Evolutionary conservation across 345 rosid species (phyloP).

Genomic region (Eucalyptus viminalis): DNA sequence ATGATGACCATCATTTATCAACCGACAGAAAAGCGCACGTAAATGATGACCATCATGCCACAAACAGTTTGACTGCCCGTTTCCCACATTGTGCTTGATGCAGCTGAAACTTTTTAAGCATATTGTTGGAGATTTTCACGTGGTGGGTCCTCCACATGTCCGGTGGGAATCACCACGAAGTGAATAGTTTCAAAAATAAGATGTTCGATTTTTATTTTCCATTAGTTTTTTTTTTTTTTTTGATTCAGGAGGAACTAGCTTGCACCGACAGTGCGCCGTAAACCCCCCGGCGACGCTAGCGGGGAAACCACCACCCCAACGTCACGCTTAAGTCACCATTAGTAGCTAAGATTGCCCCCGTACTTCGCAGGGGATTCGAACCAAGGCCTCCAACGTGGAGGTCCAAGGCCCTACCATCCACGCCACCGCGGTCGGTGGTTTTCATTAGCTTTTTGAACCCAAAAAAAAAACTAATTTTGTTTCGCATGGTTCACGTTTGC

Average conservation of each 20-base stretch:
- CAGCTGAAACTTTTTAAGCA: background rate
- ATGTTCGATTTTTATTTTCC: background rate
- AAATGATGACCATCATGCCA: background rate
- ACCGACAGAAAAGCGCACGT: background rate
- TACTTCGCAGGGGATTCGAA: no score
- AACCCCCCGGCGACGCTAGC: no score
- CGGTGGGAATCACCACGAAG: background rate
- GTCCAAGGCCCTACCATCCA: no score
- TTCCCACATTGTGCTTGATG: background rate
- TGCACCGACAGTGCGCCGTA: no score
- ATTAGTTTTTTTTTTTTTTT: background rate
- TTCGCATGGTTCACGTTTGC: background rate
- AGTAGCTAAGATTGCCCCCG: no score
- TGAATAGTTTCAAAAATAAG: background rate
- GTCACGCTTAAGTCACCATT: no score
- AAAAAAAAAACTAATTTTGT: background rate
- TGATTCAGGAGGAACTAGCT: no score
- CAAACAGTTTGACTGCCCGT: background rate
- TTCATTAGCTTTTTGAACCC: background rate
- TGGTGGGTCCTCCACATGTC: background rate
- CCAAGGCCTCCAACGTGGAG: no score
- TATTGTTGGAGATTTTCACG: background rate
- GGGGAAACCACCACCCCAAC: no score
- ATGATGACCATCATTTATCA: no score
- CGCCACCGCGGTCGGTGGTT: no score